phyloP scores from a whole-genome alignment of 2,329 filamentous ascomycete genomes.

The Capronia americana region DNA sequence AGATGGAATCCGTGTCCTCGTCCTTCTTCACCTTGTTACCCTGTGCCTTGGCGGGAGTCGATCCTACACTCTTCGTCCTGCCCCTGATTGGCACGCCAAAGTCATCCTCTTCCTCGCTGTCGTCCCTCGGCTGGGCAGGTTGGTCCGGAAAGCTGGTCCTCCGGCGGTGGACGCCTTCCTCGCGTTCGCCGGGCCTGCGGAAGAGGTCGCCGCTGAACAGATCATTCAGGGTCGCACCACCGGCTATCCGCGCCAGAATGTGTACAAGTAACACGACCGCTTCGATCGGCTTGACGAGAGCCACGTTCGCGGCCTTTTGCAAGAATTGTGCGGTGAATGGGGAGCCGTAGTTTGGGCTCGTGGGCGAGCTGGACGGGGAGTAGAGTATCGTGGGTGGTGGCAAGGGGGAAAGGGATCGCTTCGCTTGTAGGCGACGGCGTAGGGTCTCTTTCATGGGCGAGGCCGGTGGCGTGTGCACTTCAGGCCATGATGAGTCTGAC shows the following conservation, averaged over 20 bases:
- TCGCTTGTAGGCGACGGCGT: conserved; percentile 32
- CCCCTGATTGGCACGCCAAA: conserved; percentile 47
- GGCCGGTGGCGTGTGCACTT: conserved; percentile 48
- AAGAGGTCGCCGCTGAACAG: conserved; percentile 39
- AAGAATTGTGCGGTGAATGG: conserved; percentile 69
- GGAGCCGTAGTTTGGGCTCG: conserved; percentile 41
- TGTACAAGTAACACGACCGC: conserved; percentile 79
- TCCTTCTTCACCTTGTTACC: conserved; percentile 3
- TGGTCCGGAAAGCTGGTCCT: conserved; percentile 32
- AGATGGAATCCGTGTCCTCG: conserved; percentile 32
- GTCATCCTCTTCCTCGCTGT: conserved; percentile 45
- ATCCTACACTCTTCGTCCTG: conserved; percentile 20
- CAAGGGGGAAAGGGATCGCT: conserved; percentile 56
- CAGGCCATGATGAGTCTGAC: conserved; percentile 49
- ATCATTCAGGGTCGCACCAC: conserved; percentile 48
- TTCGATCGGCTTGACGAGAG: conserved; percentile 80
- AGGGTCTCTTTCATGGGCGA: conserved; percentile 29
- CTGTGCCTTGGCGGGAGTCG: not conserved
- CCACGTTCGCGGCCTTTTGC: conserved; percentile 75
- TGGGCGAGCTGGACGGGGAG: conserved; percentile 57
- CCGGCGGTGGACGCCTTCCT: conserved; percentile 31
- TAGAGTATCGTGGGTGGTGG: conserved; percentile 71
- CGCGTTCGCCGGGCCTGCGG: conserved; percentile 22
- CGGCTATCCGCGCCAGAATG: conserved; percentile 76
- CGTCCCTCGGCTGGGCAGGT: conserved; percentile 32